A percentile compares a stretch with the other conserved stretches of the same genome.
These are phyloP conservation scores for Aspergillus nidulans DNA, from an alignment of 495 filamentous ascomycete genomes.

Conservation along the genomic window DNA sequence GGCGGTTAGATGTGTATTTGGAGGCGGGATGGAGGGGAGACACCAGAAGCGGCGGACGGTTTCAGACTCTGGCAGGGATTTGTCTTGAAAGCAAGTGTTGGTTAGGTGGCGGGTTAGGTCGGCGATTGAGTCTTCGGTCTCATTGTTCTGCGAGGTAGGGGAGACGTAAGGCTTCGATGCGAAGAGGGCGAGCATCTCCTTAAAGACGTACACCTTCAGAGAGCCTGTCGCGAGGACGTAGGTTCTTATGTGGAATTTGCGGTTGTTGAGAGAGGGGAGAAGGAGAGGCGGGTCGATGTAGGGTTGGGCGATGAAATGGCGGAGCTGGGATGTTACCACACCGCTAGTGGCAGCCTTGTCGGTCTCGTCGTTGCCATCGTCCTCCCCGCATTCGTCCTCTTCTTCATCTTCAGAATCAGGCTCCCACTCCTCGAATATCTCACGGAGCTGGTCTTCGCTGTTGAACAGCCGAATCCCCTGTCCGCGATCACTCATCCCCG, in stretches of 20 bases:
- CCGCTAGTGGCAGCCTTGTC: conserved; percentile 31
- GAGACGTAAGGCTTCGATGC: conserved; percentile 62
- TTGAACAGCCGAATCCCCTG: conserved; percentile 89
- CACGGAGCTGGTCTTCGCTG: conserved; percentile 70
- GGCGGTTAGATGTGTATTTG: conserved; percentile 28
- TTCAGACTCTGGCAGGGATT: conserved; percentile 47
- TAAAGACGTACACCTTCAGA: conserved; percentile 81
- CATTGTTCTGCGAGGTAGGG: conserved; percentile 16
- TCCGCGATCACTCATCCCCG: conserved; percentile 92
- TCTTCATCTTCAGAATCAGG: conserved; percentile 50
- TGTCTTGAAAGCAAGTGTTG: conserved; percentile 86
- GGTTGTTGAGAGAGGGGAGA: conserved; percentile 54
- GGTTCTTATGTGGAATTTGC: conserved; percentile 92
- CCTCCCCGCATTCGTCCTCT: conserved; percentile 29
- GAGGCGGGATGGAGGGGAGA: conserved; percentile 37
- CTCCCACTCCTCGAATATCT: conserved; percentile 85
- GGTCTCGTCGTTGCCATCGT: conserved; percentile 26
- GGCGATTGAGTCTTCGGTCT: conserved; percentile 42
- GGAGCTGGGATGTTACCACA: conserved; percentile 83
- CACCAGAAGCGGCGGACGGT: conserved; percentile 69
- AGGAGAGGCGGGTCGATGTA: conserved; percentile 90
- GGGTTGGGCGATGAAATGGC: conserved; percentile 93
- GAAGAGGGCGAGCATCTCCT: conserved; percentile 88
- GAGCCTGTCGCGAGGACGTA: conserved; percentile 80
- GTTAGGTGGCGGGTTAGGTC: conserved; percentile 75